Conservation (phyloP, 257 asterid species). For the Handroanthus guayacan region DNA sequence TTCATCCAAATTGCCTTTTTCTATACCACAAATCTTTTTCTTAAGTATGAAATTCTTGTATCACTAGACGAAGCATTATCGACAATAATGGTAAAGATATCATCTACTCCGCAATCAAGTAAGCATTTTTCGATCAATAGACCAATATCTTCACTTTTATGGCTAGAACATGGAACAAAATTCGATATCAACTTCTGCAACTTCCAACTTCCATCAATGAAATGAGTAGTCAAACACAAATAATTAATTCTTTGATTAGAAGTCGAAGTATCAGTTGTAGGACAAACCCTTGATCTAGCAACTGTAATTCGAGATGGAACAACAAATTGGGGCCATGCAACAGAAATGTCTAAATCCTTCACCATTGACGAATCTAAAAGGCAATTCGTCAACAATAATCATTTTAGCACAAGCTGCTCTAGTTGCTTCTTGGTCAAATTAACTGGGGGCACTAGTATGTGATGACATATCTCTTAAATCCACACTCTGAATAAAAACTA, state of each 20-base stretch:
- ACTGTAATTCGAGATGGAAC: neutral
- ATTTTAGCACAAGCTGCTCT: neutral
- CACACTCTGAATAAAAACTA: too few species aligned
- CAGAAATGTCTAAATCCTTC: neutral
- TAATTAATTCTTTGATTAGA: neutral
- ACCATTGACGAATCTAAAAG: neutral
- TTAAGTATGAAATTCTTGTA: neutral
- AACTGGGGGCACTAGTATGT: too few species aligned
- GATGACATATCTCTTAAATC: too few species aligned
- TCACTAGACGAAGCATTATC: slow-evolving; percentile 21
- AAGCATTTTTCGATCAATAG: neutral
- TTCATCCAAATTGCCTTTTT: neutral
- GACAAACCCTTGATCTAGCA: neutral
- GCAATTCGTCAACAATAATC: neutral
- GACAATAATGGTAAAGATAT: neutral
- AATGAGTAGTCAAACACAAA: neutral
- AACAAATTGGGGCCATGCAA: neutral
- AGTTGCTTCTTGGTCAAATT: neutral
- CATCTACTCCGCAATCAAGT: slow-evolving; percentile 1
- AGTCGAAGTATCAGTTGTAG: neutral
- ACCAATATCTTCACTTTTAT: neutral
- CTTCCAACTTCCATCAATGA: neutral
- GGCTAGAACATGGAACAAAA: neutral
- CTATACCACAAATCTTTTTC: neutral
- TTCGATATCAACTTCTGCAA: too few species aligned